Evolutionary conservation across 2,329 filamentous ascomycete species (phyloP), one percentile per base, ranked within the genome.

Genomic region (Xylaria sp.): DNA sequence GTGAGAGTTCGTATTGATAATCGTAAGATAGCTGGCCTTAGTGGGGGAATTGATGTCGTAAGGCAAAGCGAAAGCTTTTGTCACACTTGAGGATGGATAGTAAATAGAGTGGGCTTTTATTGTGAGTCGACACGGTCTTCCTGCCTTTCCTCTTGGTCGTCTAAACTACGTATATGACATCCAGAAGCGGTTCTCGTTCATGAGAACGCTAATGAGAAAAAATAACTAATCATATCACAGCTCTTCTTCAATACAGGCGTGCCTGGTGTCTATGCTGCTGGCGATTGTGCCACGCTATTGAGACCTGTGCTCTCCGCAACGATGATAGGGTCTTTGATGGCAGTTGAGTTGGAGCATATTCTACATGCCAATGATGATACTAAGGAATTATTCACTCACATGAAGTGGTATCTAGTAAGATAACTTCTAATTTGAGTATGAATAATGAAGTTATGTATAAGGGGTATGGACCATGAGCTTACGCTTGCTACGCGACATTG

Each of bases 241-340:
- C n/a, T n/a, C n/a, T 85, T 86, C 71, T 78, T 82, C 45, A 79
- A 82, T 73, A 86, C 85, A 3, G 84, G 74, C 61, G 79, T 86
- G 0, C 74, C 76, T 2, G 86, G 86, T 0, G 82, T 85, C 2
- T 87, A 85, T 75, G 85, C 85, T 0, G 84, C 79, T 0, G 87
- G 87, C 0, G 86, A 89, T 74, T 82, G 79, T 59, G 74, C 74
- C 3, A 75, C 76, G 5, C 63, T 68, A 31, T 29, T 76, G 56
- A 72, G 70, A 49, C 59, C 70, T 27, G 72, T 79, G 51, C 63
- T 74, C 3, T 68, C 64, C 29, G 75, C 76, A 11, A 71, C 72
- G 9, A 69, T 67, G 60, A 77, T 76, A 72, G 75, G 74, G 9
- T 65, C 59, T 11, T 66, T 39, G 13, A 70, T 70, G 11, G 73